Evolutionary conservation across 164 flowering plant species (phyloP).

Genomic region (Magnolia kwangsiensis): DNA sequence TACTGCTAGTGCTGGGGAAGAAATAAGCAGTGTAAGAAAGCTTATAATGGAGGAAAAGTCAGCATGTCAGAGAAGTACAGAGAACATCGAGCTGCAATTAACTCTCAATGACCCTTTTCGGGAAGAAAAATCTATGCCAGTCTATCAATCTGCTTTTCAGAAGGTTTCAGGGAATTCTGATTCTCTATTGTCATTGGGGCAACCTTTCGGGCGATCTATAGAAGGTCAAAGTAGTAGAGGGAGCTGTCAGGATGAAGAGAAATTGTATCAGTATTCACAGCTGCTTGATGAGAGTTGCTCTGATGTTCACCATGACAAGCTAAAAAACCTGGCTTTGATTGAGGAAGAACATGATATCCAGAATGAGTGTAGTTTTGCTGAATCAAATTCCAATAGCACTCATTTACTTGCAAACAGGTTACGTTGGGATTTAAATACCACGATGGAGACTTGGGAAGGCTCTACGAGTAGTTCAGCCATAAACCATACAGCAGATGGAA

Average conservation of each 20-base stretch:
- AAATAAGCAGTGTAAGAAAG: constrained; percentile 7
- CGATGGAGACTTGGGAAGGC: constrained; percentile 65
- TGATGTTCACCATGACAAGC: constrained; percentile 8
- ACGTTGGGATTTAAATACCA: constrained; percentile 68
- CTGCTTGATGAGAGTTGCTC: constrained; percentile 23
- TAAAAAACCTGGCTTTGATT: background rate
- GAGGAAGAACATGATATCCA: constrained; percentile 14
- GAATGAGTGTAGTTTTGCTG: background rate
- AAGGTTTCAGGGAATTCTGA: background rate
- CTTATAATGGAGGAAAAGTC: constrained; percentile 7
- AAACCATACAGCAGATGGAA: constrained; percentile 8
- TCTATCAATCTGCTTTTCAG: background rate
- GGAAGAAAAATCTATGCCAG: background rate
- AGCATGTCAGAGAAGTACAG: constrained; percentile 2
- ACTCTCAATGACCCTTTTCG: constrained; percentile 17
- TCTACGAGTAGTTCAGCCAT: constrained; percentile 19
- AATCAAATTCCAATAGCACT: constrained; percentile 2
- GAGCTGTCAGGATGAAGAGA: constrained; percentile 6
- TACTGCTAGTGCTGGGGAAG: constrained; percentile 15
- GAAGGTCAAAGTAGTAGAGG: constrained; percentile 14
- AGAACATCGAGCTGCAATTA: constrained; percentile 21
- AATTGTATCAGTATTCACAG: constrained; percentile 26
- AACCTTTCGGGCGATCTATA: background rate
- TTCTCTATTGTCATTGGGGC: background rate
- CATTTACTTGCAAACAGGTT: constrained; percentile 34